Evolutionary conservation across 148 eudicot species (phyloP), one percentile per base, ranked within the genome.

Genomic region (Rhododendron griersonianum): DNA sequence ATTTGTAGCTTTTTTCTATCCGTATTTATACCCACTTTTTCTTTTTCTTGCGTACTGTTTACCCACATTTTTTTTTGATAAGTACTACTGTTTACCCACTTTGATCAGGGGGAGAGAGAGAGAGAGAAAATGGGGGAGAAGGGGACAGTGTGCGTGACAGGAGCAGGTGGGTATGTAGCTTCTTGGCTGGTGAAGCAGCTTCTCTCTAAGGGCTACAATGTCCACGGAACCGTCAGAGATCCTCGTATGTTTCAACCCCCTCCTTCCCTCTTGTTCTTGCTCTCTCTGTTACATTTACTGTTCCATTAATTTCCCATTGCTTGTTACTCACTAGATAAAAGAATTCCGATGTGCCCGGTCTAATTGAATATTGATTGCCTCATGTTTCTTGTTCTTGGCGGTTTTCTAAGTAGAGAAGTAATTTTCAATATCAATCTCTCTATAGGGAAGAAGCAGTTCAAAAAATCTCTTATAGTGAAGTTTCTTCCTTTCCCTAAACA

Each of bases 141-240:
- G 71, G 79, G 85, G 15, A 86, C 5, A 39, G 93, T 92, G 2
- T 95, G 98, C 80, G 98, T 95, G 35, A 95, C 98, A 3, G 96
- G 98, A 1, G 98, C 93, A 4, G 94, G 96, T 15, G 98, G 98
- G 1, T 95, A 51, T 85, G 82, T 95, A 3, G 96, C 93, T 16
- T 95, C 98, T 2, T 94, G 92, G 94, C 89, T 95, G 7, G 89
- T 95, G 37, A 92, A 95, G 88, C 90, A 91, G 81, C 92, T 93
- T 11, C 95, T 95, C 80, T 89, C 92, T 45, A 69, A 88, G 3
- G 78, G 82, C 35, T 95, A 87, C 87, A 74, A 35, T 37, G 95
- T 93, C 67, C 91, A 93, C 44, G 96, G 90, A 89, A 95, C 98
- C 41, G 87, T 95, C 80, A 91, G 96, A 81, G 85, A 93, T 81